These are phyloP conservation scores for Suhomyces prunicola DNA, from an alignment of 805 yeast species.

Conservation along the genomic window DNA sequence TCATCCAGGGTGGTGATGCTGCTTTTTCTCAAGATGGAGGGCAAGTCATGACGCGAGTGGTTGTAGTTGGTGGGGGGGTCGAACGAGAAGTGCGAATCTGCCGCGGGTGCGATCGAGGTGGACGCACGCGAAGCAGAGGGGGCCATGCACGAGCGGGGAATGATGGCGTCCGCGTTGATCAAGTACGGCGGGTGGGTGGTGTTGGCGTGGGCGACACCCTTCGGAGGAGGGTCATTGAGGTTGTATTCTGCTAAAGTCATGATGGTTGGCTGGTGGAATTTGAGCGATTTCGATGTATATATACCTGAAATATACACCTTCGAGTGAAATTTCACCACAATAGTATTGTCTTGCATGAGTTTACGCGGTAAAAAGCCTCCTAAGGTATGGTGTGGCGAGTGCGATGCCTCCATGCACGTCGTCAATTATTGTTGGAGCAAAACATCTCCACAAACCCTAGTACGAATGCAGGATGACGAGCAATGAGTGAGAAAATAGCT, in stretches of 20 bases:
- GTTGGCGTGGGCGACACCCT: constrained; percentile 1
- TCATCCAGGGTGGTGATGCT: constrained; percentile 1
- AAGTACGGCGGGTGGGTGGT: constrained; percentile 1
- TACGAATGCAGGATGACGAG: too few relatives aligned
- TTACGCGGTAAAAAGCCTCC: not conserved
- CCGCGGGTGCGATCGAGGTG: constrained; percentile 1
- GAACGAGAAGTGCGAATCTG: not conserved
- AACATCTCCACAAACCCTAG: too few relatives aligned
- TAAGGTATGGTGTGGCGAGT: not conserved
- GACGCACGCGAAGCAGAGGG: constrained; percentile 8
- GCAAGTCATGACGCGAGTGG: constrained; percentile 1
- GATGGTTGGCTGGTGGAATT: not conserved
- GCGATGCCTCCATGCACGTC: not conserved
- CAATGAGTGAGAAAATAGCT: not conserved
- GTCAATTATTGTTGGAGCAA: not conserved
- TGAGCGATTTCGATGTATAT: not conserved
- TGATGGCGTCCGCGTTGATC: constrained; percentile 9
- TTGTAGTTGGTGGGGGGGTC: constrained; percentile 1
- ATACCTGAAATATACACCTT: not conserved
- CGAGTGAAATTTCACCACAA: constrained; percentile 4
- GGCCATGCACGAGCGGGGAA: constrained; percentile 12
- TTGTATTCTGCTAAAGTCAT: constrained; percentile 8
- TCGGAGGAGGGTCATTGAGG: constrained; percentile 13
- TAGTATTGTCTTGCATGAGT: not conserved
- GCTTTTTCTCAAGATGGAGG: constrained; percentile 3